These are phyloP conservation scores for Fagus sylvatica DNA, from an alignment of 306 rosid genomes.

Conservation along the genomic window DNA sequence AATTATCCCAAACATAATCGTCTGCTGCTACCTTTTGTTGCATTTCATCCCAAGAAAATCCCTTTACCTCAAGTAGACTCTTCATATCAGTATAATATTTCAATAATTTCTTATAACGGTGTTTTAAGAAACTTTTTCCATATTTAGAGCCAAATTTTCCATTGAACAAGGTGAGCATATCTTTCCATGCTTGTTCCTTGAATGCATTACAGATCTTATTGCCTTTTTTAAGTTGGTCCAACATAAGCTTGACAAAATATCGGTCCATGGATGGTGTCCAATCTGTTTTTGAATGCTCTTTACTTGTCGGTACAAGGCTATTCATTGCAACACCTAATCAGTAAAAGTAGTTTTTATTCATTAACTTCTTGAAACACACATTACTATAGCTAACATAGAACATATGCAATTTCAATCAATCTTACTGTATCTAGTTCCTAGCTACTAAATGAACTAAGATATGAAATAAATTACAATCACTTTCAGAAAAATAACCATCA, in stretches of 20 bases:
- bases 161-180: constrained; percentile 45
- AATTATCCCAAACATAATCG: constrained; percentile 45
- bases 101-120: constrained; percentile 36
- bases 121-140: constrained; percentile 41
- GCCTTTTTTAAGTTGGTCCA: constrained; percentile 45
- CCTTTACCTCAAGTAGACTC: constrained; percentile 35
- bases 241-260: constrained; percentile 55
- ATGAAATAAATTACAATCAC: too few relatives aligned
- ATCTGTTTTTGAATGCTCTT: constrained; percentile 32
- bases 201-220: constrained; percentile 28
- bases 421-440: background rate
- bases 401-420: background rate
- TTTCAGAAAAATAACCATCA: background rate
- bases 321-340: constrained; percentile 35
- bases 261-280: constrained; percentile 60
- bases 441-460: background rate
- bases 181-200: constrained; percentile 49
- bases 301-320: constrained; percentile 21
- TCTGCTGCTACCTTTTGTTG: constrained; percentile 48
- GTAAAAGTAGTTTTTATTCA: background rate
- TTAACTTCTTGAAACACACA: background rate
- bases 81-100: constrained; percentile 42
- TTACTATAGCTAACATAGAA: constrained; percentile 1
- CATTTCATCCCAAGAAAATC: constrained; percentile 55
- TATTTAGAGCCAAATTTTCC: constrained; percentile 38